phyloP scores from a whole-genome alignment of 495 filamentous ascomycete genomes.

The Podospora comata region DNA sequence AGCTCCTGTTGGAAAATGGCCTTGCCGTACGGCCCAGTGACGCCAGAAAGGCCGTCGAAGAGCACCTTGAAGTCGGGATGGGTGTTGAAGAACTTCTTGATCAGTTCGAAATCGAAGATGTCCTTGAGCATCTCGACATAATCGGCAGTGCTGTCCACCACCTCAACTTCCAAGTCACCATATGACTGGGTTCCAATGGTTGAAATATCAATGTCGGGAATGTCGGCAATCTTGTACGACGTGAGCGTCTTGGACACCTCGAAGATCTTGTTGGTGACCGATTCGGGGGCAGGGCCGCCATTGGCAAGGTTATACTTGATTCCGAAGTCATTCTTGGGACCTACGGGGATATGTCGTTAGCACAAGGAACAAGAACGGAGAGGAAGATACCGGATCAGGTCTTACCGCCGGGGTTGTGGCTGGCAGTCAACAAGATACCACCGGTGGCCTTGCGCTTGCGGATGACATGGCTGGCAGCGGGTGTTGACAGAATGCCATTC shows the following conservation, averaged over 20 bases:
- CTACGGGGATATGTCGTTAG: conserved; percentile 41
- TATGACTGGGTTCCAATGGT: conserved; percentile 80
- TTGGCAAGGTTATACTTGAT: conserved; percentile 99
- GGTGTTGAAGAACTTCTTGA: conserved; percentile 81
- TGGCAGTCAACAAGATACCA: conserved; percentile 93
- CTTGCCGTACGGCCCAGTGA: conserved; percentile 91
- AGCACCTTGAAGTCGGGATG: conserved; percentile 94
- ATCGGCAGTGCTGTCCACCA: conserved; percentile 87
- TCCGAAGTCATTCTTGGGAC: conserved; percentile 89
- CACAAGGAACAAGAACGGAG: neutral
- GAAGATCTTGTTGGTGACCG: conserved; percentile 96
- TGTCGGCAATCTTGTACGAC: conserved; percentile 86
- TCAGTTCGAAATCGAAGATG: conserved; percentile 95
- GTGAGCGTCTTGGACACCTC: conserved; percentile 81
- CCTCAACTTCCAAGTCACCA: conserved; percentile 84
- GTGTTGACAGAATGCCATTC: conserved; percentile 92
- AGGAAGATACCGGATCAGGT: neutral
- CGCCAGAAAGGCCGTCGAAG: conserved; percentile 90
- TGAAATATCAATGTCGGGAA: conserved; percentile 80
- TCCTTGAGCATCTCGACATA: conserved; percentile 94
- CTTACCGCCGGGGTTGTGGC: conserved; percentile 95
- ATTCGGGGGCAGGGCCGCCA: conserved; percentile 90
- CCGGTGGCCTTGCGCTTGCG: conserved; percentile 90
- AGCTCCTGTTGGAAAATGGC: conserved; percentile 94
- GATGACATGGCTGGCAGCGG: conserved; percentile 93